phyloP scores from a whole-genome alignment of 148 eudicot genomes.

The Arbutus unedo region DNA sequence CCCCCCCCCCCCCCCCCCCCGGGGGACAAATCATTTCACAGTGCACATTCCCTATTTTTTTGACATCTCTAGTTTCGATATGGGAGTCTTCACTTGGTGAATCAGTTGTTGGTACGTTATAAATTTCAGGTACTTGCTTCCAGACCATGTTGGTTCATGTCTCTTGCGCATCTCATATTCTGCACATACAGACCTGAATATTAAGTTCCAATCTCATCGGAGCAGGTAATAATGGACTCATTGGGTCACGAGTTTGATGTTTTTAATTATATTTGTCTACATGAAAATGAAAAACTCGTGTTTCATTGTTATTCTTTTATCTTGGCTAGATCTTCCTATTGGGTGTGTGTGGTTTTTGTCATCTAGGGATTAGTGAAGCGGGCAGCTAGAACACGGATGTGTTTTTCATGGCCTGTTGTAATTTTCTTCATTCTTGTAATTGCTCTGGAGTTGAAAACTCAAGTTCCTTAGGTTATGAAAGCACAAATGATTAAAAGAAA shows the following conservation, averaged over 20 bases:
- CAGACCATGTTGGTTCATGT: slow-evolving; percentile 61
- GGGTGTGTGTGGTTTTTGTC: slow-evolving; percentile 28
- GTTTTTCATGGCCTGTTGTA: slow-evolving; percentile 40
- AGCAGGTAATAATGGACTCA: slow-evolving; percentile 54
- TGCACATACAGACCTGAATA: slow-evolving; percentile 83
- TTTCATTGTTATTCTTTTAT: slow-evolving; percentile 11
- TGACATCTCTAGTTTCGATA: neutral
- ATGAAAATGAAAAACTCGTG: neutral
- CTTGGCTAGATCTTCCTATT: slow-evolving; percentile 26
- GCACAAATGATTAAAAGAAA: too few species aligned
- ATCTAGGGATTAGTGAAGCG: slow-evolving; percentile 55
- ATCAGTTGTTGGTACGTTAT: neutral
- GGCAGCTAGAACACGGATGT: slow-evolving; percentile 45
- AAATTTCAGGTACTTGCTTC: slow-evolving; percentile 72
- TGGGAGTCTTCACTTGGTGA: neutral
- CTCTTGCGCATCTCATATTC: slow-evolving; percentile 70
- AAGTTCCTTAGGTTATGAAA: neutral
- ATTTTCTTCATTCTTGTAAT: slow-evolving; percentile 35
- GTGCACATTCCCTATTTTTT: neutral
- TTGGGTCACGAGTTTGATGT: neutral
- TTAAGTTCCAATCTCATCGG: slow-evolving; percentile 81
- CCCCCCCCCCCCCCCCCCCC: too few species aligned
- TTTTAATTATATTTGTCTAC: neutral
- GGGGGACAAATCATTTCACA: neutral
- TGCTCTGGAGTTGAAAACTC: slow-evolving; percentile 9